These are phyloP conservation scores for Coniochaeta sp. DNA, from an alignment of 2,329 filamentous ascomycete species.

Conservation along the genomic window DNA sequence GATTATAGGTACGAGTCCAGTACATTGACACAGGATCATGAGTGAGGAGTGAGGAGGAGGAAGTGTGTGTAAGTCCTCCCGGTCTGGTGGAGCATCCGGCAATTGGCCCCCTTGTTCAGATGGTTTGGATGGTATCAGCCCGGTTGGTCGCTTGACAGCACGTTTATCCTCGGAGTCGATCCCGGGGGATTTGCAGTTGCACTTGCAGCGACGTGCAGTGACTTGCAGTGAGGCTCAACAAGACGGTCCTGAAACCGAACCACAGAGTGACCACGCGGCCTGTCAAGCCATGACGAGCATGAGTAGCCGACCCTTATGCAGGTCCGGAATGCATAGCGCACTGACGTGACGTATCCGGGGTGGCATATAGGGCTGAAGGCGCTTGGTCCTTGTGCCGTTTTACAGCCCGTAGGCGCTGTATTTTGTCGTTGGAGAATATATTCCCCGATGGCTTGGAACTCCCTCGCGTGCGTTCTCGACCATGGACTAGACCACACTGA, in stretches of 20 bases:
- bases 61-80: too few species aligned
- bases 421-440: too few species aligned
- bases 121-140: neutral
- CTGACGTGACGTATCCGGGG: too few species aligned
- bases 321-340: neutral
- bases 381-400: too few species aligned
- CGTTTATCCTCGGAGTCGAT: neutral
- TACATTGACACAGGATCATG: neutral
- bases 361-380: too few species aligned
- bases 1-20: neutral
- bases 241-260: neutral
- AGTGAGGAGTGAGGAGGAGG: neutral
- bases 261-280: too few species aligned
- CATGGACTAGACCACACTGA: too few species aligned
- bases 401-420: too few species aligned
- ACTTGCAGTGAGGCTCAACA: neutral
- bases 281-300: neutral
- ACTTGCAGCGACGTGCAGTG: too few species aligned
- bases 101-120: neutral
- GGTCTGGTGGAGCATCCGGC: conserved; percentile 1
- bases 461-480: too few species aligned
- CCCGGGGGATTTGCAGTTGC: too few species aligned
- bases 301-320: neutral
- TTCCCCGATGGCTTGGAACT: too few species aligned
- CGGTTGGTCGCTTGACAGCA: neutral